phyloP scores from a whole-genome alignment of 2,329 filamentous ascomycete genomes.

The Epichloe elymi region DNA sequence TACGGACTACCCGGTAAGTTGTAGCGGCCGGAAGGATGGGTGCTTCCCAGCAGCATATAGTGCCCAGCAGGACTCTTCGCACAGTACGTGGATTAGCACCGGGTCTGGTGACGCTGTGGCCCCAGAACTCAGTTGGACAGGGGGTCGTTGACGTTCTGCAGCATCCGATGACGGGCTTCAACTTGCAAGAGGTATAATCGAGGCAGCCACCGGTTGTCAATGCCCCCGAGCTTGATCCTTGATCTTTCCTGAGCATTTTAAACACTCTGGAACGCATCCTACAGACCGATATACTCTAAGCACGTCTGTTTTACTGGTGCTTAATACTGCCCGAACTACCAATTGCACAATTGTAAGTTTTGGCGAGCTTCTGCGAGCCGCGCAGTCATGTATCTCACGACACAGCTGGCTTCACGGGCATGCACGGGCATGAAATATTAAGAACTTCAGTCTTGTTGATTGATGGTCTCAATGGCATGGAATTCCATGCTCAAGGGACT shows the following conservation, averaged over 20 bases:
- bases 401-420: background rate
- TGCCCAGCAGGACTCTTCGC: background rate
- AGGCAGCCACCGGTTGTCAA: slow-evolving; percentile 2
- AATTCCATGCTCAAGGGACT: background rate
- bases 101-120: slow-evolving; percentile 7
- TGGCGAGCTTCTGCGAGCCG: background rate
- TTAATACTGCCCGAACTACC: background rate
- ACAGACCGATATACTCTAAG: slow-evolving; percentile 1
- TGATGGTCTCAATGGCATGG: background rate
- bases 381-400: background rate
- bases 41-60: background rate
- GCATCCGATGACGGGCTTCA: background rate
- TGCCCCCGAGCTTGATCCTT: background rate
- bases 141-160: slow-evolving; percentile 2
- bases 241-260: background rate
- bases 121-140: background rate
- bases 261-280: background rate
- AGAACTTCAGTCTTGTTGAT: background rate
- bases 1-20: background rate
- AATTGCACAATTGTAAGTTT: slow-evolving; percentile 6
- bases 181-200: slow-evolving; percentile 4
- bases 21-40: slow-evolving; percentile 4
- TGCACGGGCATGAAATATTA: background rate
- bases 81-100: slow-evolving; percentile 7
- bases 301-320: background rate